Evolutionary conservation across 495 filamentous ascomycete genomes (phyloP).

Genomic region (Xylaria scruposa): DNA sequence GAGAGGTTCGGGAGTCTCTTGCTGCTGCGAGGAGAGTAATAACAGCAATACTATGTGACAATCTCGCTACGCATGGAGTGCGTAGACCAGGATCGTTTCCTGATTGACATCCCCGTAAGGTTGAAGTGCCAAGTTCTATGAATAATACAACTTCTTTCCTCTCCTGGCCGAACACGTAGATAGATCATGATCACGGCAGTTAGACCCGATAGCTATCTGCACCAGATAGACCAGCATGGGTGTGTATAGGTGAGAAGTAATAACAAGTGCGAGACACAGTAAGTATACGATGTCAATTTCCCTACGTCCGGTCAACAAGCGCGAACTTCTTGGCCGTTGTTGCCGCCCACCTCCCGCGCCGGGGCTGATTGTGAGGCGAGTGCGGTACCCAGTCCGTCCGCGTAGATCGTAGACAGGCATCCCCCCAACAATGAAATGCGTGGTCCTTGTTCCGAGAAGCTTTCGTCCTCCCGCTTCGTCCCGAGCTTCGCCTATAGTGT

Average conservation of each 20-base stretch:
- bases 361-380: not conserved
- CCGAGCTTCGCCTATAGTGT: not conserved
- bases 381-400: not conserved
- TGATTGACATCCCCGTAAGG: constrained; percentile 15
- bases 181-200: not conserved
- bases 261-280: constrained; percentile 5
- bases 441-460: not conserved
- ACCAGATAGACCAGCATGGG: not conserved
- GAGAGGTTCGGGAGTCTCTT: not conserved
- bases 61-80: not conserved
- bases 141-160: too few relatives aligned
- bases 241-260: not conserved
- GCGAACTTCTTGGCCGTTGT: not conserved
- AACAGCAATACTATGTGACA: not conserved
- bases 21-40: not conserved
- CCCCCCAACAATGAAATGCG: not conserved
- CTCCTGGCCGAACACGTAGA: constrained; percentile 6
- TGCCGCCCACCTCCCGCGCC: constrained; percentile 4
- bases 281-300: not conserved
- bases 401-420: constrained; percentile 9
- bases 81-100: not conserved
- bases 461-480: not conserved
- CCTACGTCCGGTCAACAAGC: constrained; percentile 1
- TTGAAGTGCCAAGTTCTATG: not conserved
- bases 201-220: not conserved